These are phyloP conservation scores for Alternaria triticina DNA, from an alignment of 2,329 filamentous ascomycete genomes.

Conservation along the genomic window DNA sequence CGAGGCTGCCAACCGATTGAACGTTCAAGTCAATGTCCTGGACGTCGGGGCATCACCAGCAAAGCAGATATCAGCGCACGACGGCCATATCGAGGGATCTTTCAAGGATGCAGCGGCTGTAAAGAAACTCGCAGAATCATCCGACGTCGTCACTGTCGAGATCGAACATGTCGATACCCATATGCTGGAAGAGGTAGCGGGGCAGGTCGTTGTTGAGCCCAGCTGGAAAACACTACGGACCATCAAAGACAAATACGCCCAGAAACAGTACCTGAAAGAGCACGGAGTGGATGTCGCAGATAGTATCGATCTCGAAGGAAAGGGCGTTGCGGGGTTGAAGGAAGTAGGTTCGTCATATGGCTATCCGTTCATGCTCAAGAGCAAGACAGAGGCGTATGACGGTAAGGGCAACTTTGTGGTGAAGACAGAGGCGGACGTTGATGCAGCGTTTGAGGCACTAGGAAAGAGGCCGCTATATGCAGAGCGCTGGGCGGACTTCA, in stretches of 20 bases:
- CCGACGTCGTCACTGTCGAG: conserved; percentile 87
- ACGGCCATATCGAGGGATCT: conserved; percentile 79
- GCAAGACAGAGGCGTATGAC: conserved; percentile 88
- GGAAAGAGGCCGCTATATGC: conserved; percentile 76
- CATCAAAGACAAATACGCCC: conserved; percentile 92
- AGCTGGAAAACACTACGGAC: conserved; percentile 84
- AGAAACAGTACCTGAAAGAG: conserved; percentile 79
- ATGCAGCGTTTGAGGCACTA: conserved; percentile 72
- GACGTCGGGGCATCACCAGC: conserved; percentile 79
- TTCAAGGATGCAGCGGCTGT: conserved; percentile 86
- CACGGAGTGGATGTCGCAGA: conserved; percentile 75
- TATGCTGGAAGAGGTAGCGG: conserved; percentile 81
- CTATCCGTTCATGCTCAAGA: conserved; percentile 92
- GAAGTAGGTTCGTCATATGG: conserved; percentile 70
- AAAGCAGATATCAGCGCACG: conserved; percentile 81
- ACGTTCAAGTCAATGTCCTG: conserved; percentile 78
- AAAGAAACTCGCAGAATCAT: conserved; percentile 74
- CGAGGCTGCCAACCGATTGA: conserved; percentile 81
- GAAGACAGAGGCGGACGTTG: conserved; percentile 64
- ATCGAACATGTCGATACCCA: conserved; percentile 96
- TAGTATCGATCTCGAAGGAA: conserved; percentile 69
- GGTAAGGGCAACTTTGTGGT: conserved; percentile 78
- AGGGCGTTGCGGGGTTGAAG: conserved; percentile 66
- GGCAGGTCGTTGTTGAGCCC: conserved; percentile 71
- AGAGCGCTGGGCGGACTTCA: conserved; percentile 87